phyloP scores from a whole-genome alignment of 306 rosid species.

The Pyrus betulifolia region DNA sequence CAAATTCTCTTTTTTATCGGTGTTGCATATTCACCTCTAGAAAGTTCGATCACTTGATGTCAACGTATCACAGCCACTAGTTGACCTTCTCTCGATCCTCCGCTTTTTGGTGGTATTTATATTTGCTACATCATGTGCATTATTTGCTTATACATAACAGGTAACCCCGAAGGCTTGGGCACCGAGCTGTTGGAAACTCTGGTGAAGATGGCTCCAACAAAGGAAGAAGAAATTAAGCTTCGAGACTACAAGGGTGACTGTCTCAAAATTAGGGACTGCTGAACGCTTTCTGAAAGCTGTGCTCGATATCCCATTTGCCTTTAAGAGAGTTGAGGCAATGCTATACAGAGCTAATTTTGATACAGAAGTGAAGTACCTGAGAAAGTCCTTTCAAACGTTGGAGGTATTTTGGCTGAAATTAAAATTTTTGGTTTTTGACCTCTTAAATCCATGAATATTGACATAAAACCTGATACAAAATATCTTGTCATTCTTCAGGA shows the following conservation, averaged over 20 bases:
- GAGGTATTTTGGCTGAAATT: constrained; percentile 45
- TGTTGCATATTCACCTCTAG: neutral
- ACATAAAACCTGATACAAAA: constrained; percentile 15
- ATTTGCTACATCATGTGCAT: constrained; percentile 14
- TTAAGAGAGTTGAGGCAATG: constrained; percentile 97
- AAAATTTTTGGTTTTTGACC: constrained; percentile 7
- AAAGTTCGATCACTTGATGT: neutral
- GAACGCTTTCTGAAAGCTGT: constrained; percentile 90
- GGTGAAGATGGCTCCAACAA: constrained; percentile 99
- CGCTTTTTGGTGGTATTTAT: neutral
- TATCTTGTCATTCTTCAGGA: constrained; percentile 45
- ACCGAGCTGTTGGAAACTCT: constrained; percentile 92
- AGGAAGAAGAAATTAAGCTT: constrained; percentile 94
- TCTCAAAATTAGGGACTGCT: constrained; percentile 84
- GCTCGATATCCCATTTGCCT: constrained; percentile 86
- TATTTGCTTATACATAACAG: constrained; percentile 35
- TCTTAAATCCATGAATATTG: constrained; percentile 11
- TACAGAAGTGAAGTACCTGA: constrained; percentile 75
- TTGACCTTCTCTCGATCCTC: neutral
- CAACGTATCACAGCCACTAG: neutral
- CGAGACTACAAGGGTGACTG: constrained; percentile 63
- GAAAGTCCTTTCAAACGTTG: constrained; percentile 81
- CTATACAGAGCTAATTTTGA: constrained; percentile 93
- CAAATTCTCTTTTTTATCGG: neutral
- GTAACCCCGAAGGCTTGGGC: constrained; percentile 89